Evolutionary conservation across 805 yeast genomes (phyloP), one percentile per base, ranked within the genome.

Genomic region (Yamadazyma kitorensis): DNA sequence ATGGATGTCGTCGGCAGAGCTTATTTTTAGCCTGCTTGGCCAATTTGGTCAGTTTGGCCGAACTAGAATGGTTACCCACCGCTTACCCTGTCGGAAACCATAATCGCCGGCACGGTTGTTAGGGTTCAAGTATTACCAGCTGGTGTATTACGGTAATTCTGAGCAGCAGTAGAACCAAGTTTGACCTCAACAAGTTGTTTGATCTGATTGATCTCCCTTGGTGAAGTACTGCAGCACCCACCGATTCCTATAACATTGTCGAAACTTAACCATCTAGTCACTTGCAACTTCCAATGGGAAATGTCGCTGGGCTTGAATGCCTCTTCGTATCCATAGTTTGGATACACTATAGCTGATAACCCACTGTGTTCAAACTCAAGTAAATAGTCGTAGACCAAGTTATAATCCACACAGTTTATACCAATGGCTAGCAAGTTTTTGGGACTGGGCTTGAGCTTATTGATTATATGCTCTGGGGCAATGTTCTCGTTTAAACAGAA

Each of bases 211-310:
- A 35, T 30, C 10, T 35, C 39, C 1, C 51, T 44, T 0, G 88
- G 87, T 0, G 76, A 68, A 1, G 86, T 80, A 45, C 86, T 67
- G 43, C 91, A 84, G 55, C 91, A 84, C 2, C 89, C 91, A 6
- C 93, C 93, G 34, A 84, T 61, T 12, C 58, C 48, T n/a, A 52
- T 43, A 6, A 82, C 66, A 22, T 69, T 25, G n/a, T n/a, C n/a
- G n/a, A n/a, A n/a, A n/a, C n/a, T n/a, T n/a, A 31, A n/a, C 45
- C 45, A 41, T 9, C 29, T 5, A 4, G 14, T 31, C 2, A 32
- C 32, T 2, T 33, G 19, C 35, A 2, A 68, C 68, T 16, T 61
- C 57, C 83, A 70, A 3, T 49, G 18, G 3, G 6, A 9, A 9
- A 15, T 44, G 5, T 41, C 45, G 6, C 43, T 39, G 30, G 42